These are phyloP conservation scores for Haematococcus sp. DNA, from an alignment of 139 green algal genomes.

Conservation along the genomic window DNA sequence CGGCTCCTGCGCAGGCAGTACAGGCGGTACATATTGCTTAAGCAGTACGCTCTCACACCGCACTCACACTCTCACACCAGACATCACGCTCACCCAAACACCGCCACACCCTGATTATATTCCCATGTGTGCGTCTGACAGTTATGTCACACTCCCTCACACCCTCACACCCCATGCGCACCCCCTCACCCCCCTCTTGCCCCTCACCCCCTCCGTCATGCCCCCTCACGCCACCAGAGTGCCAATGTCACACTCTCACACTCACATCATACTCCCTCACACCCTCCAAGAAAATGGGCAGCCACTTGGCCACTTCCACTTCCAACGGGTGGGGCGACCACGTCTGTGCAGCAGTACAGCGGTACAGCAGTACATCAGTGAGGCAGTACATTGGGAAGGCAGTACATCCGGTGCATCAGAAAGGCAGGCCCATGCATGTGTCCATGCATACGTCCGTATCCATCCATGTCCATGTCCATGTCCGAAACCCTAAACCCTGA, in stretches of 20 bases:
- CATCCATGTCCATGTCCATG: too few species aligned
- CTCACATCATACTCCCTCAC: constrained; percentile 35
- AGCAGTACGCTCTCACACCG: background rate
- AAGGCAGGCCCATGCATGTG: too few species aligned
- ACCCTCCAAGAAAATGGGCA: constrained; percentile 47
- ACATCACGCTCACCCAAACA: background rate
- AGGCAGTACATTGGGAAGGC: background rate
- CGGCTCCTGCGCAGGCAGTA: constrained; percentile 23
- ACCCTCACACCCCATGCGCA: background rate
- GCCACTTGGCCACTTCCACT: constrained; percentile 27
- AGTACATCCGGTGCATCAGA: background rate
- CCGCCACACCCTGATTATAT: background rate
- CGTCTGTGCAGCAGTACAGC: background rate
- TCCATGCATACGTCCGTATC: too few species aligned
- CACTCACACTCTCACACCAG: background rate
- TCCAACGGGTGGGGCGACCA: constrained; percentile 8
- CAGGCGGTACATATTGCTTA: background rate
- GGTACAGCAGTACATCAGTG: too few species aligned
- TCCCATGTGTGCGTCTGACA: background rate
- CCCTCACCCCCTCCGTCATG: too few species aligned
- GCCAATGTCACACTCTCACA: too few species aligned
- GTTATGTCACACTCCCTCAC: background rate
- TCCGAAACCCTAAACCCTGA: too few species aligned
- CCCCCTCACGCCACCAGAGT: too few species aligned
- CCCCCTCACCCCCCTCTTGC: background rate